Base-by-base conservation (phyloP, 2,329 filamentous ascomycete species). In the Ophiocordyceps camponoti-leonardi region DNA sequence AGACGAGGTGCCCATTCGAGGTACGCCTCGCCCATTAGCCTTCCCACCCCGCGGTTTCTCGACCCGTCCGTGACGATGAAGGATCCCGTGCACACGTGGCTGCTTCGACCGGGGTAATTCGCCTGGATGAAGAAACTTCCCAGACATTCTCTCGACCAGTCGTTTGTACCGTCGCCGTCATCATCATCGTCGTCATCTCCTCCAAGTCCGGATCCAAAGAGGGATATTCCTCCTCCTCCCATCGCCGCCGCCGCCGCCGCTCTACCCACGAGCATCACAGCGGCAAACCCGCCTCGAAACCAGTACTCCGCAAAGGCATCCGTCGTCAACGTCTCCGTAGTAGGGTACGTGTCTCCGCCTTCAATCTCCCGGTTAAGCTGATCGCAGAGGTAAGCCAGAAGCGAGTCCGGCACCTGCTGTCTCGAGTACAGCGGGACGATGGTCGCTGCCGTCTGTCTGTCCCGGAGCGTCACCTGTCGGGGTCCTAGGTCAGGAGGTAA, bases 51-150 rank as follows among this genome's bases (percentile, higher is more conserved):
- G 48, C 80, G 79, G 60, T 83, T 83, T 49, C 83, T 77, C 44
- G 79, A 73, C 13, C 78, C 78, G 56, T 83, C 79, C 11, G 81
- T 86, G 48, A 86, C 81, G 45, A 87, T 68, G 57, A 87, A 86
- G 30, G 80, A 81, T 48, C 77, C 88, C 58, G 93, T 95, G 68
- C 86, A 94, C 44, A 94, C 77, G 67, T 94, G 87, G 62, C 83
- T 92, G 65, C 84, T 92, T 48, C 87, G 75, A 43, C 87, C 87
- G 0, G 87, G 86, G 61, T 94, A 94, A 63, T 94, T 94, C 43
- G 87, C 86, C 66, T 92, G 88, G 70, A 94, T 84, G 65, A 92
- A 93, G 65, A 94, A 94, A 65, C 85, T 93, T 47, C 87, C 87
- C 41, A 94, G 67, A 55, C 86, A 94, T 55, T 83, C 73, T 56